Evolutionary conservation across 2,329 filamentous ascomycete genomes (phyloP).

Genomic region (Purpureocillium lavendulum): DNA sequence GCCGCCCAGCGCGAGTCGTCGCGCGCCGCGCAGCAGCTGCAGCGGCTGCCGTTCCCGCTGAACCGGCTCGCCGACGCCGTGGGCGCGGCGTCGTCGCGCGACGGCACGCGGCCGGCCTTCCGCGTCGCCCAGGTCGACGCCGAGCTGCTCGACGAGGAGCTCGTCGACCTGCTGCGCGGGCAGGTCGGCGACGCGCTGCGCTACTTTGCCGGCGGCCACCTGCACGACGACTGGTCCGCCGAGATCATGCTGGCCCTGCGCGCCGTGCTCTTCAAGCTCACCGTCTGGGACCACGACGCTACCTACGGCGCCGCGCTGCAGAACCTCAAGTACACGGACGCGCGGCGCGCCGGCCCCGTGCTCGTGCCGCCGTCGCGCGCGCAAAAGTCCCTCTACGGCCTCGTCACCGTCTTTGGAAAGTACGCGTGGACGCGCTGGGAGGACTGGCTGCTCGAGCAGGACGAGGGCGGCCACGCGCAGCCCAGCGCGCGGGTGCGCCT

Average conservation of each 20-base stretch:
- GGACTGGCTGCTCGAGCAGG: slow-evolving; percentile 68
- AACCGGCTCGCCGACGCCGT: slow-evolving; percentile 53
- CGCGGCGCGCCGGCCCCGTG: slow-evolving; percentile 54
- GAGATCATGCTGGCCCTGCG: slow-evolving; percentile 76
- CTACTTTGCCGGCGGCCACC: slow-evolving; percentile 66
- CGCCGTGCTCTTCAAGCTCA: slow-evolving; percentile 82
- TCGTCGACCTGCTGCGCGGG: slow-evolving; percentile 73
- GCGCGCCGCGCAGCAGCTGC: slow-evolving; percentile 44
- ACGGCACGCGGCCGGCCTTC: slow-evolving; percentile 78
- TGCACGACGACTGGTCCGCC: slow-evolving; percentile 78
- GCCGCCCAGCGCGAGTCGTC: slow-evolving; percentile 42
- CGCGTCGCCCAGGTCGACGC: slow-evolving; percentile 94
- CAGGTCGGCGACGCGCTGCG: slow-evolving; percentile 85
- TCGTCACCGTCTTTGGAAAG: slow-evolving; percentile 77
- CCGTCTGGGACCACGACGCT: slow-evolving; percentile 92
- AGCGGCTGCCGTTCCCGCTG: slow-evolving; percentile 54
- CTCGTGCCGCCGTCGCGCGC: slow-evolving; percentile 63
- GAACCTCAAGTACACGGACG: slow-evolving; percentile 84
- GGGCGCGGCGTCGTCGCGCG: slow-evolving; percentile 63
- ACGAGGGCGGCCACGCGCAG: slow-evolving; percentile 67
- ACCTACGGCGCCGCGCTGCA: slow-evolving; percentile 91
- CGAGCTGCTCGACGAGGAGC: slow-evolving; percentile 87
- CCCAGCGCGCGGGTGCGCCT: slow-evolving; percentile 40
- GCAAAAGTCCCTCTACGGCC: slow-evolving; percentile 79
- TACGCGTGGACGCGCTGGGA: slow-evolving; percentile 94